These are phyloP conservation scores for Holtermannia corniformis DNA, from an alignment of 768 basidiomycete genomes.

Conservation along the genomic window DNA sequence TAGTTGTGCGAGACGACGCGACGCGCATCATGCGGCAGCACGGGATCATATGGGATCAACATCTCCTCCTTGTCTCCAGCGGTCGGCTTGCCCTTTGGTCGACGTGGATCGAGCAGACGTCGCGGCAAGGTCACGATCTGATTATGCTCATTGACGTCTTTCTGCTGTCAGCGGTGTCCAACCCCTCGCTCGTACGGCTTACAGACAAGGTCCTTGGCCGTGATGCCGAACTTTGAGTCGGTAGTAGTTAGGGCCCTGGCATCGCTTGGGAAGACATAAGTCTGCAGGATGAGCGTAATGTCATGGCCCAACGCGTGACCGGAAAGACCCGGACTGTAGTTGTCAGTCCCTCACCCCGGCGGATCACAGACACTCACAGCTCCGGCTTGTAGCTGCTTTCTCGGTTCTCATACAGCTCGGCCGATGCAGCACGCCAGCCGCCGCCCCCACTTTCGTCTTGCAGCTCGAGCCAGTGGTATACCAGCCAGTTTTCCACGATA, in stretches of 20 bases:
- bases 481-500: conserved; percentile 84
- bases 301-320: conserved; percentile 51
- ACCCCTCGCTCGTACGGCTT: conserved; percentile 24
- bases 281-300: conserved; percentile 56
- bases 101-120: conserved; percentile 67
- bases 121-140: conserved; percentile 68
- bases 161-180: conserved; percentile 1
- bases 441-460: conserved; percentile 49
- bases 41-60: conserved; percentile 72
- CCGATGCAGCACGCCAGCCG: conserved; percentile 64
- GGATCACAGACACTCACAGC: conserved; percentile 50
- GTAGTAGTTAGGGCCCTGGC: conserved; percentile 66
- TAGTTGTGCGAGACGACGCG: conserved; percentile 53
- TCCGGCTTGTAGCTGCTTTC: conserved; percentile 57
- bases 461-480: conserved; percentile 66
- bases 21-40: conserved; percentile 60
- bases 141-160: conserved; percentile 67
- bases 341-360: not conserved
- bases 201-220: conserved; percentile 79
- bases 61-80: conserved; percentile 72
- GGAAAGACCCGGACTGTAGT: conserved; percentile 49
- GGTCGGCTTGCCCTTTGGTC: conserved; percentile 68
- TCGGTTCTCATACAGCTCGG: conserved; percentile 79
- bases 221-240: conserved; percentile 77
- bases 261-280: conserved; percentile 60